These are phyloP conservation scores for Ochetophila trinervis DNA, from an alignment of 306 rosid genomes.

Conservation along the genomic window DNA sequence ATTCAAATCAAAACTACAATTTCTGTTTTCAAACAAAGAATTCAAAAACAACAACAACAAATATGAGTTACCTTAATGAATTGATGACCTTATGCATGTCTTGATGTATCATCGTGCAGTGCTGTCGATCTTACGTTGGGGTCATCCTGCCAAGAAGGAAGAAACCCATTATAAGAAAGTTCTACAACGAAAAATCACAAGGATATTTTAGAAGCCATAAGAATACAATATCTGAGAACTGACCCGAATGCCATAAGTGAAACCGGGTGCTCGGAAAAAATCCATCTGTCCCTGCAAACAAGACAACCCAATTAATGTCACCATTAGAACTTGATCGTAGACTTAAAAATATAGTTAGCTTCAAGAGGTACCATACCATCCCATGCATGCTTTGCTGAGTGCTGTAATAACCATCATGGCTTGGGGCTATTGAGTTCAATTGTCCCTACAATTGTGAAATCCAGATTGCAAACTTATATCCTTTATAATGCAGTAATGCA, in stretches of 20 bases:
- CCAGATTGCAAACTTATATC: constrained; percentile 20
- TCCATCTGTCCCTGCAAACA: constrained; percentile 93
- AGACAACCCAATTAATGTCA: constrained; percentile 22
- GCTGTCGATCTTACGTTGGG: constrained; percentile 82
- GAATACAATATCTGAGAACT: constrained; percentile 33
- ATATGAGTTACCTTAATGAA: constrained; percentile 32
- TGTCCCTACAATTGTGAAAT: constrained; percentile 65
- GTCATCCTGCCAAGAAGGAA: constrained; percentile 68
- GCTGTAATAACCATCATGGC: constrained; percentile 80
- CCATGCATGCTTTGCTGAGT: constrained; percentile 85
- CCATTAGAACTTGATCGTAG: constrained; percentile 17
- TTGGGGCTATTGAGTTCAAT: constrained; percentile 77
- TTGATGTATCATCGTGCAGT: constrained; percentile 89
- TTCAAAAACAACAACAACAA: not conserved
- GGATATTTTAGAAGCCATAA: not conserved
- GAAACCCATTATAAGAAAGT: constrained; percentile 15
- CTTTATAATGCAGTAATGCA: not conserved
- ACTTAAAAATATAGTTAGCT: constrained; percentile 19
- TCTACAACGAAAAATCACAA: constrained; percentile 1
- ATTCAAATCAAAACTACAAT: constrained; percentile 15
- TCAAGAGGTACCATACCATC: constrained; percentile 60
- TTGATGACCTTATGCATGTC: constrained; percentile 58
- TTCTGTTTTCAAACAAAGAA: constrained; percentile 14
- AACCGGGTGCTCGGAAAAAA: constrained; percentile 68
- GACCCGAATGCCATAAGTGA: constrained; percentile 83